These are phyloP conservation scores for Rhizophagus sp. DNA, from an alignment of 192 early-diverging fungal species.

Conservation along the genomic window DNA sequence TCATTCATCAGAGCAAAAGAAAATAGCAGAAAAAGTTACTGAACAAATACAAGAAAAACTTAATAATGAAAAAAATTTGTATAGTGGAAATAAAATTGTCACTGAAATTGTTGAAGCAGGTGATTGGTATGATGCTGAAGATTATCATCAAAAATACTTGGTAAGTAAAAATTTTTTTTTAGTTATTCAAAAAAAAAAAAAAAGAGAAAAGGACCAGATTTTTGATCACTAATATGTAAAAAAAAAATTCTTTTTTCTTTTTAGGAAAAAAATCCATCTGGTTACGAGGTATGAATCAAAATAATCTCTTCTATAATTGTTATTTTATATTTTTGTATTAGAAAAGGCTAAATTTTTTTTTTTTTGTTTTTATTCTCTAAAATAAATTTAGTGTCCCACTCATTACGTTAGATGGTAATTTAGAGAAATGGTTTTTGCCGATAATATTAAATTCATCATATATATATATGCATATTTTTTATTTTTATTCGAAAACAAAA, in stretches of 20 bases:
- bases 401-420: slow-evolving; percentile 46
- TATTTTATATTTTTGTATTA: no score
- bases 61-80: slow-evolving; percentile 9
- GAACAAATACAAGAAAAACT: slow-evolving; percentile 63
- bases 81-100: slow-evolving; percentile 57
- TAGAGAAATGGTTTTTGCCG: no score
- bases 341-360: neutral
- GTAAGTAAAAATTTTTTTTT: slow-evolving; percentile 33
- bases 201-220: slow-evolving; percentile 26
- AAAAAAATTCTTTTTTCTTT: no score
- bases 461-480: no score
- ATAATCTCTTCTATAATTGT: no score
- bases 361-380: slow-evolving; percentile 8
- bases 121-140: slow-evolving; percentile 82
- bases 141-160: slow-evolving; percentile 79
- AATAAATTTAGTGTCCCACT: slow-evolving; percentile 38
- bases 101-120: slow-evolving; percentile 71
- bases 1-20: slow-evolving; percentile 72
- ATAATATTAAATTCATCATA: no score
- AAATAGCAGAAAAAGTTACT: slow-evolving; percentile 74
- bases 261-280: slow-evolving; percentile 64
- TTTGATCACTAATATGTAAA: neutral
- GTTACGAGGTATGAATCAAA: slow-evolving; percentile 60
- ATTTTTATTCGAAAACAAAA: no score
- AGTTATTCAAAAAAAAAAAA: neutral